A percentile compares a stretch with the other conserved stretches of the same genome.
Evolutionary conservation across 176 grass and related monocot species (phyloP).

Genomic region (Panicum miliaceum): DNA sequence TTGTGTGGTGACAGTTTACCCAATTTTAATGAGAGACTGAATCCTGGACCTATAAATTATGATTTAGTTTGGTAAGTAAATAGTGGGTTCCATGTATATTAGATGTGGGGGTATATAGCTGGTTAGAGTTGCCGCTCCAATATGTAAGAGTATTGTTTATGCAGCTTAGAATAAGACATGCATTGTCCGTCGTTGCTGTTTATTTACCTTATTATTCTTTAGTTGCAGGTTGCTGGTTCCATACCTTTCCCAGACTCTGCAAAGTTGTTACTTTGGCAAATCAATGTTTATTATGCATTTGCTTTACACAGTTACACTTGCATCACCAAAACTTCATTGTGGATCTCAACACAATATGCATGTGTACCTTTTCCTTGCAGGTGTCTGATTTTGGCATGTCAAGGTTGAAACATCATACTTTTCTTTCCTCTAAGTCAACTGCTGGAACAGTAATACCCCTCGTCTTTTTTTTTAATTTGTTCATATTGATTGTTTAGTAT

Average conservation of each 20-base stretch:
- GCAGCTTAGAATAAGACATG: conserved; percentile 21
- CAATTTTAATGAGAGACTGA: not conserved
- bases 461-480: conserved; percentile 30
- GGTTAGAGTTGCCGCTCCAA: conserved; percentile 16
- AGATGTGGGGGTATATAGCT: not conserved
- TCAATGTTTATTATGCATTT: conserved; percentile 19
- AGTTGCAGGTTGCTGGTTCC: conserved; percentile 10
- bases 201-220: conserved; percentile 14
- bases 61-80: not conserved
- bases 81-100: not conserved
- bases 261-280: conserved; percentile 22
- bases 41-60: not conserved
- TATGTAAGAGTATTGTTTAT: conserved; percentile 8
- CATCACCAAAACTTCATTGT: conserved; percentile 12
- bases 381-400: conserved; percentile 99
- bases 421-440: conserved; percentile 95
- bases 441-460: conserved; percentile 84
- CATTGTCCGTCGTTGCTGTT: not conserved
- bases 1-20: not conserved
- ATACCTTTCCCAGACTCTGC: not conserved
- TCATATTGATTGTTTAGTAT: conserved; percentile 9
- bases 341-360: conserved; percentile 27
- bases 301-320: not conserved
- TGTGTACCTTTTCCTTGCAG: conserved; percentile 50
- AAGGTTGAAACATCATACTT: conserved; percentile 97